Conservation (phyloP, 495 filamentous ascomycete genomes). For the Podospora tetraspora region DNA sequence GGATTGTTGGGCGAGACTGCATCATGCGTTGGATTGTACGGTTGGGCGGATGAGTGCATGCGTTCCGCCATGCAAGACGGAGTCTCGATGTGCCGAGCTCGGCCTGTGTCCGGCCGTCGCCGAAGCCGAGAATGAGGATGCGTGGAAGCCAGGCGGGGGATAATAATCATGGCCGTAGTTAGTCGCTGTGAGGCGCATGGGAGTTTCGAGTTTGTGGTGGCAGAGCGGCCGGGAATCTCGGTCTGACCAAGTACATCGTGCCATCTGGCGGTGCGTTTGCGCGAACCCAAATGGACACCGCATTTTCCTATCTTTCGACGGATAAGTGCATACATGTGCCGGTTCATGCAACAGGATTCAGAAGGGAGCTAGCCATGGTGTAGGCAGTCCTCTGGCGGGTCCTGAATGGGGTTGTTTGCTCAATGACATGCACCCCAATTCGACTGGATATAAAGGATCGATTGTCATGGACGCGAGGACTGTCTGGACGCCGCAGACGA, state of each 20-base stretch:
- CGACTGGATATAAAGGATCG: constrained; percentile 4
- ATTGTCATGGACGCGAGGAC: constrained; percentile 4
- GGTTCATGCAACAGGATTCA: constrained; percentile 23
- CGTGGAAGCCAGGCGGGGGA: constrained; percentile 18
- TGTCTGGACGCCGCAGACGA: background rate
- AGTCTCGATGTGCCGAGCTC: constrained; percentile 14
- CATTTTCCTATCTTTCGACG: constrained; percentile 25
- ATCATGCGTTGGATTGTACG: constrained; percentile 18
- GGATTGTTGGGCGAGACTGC: constrained; percentile 15
- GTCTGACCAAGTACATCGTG: constrained; percentile 42
- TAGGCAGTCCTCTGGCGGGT: constrained; percentile 6
- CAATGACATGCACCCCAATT: constrained; percentile 11
- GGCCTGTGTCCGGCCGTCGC: constrained; percentile 13
- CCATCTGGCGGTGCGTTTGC: constrained; percentile 44
- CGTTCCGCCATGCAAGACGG: constrained; percentile 16
- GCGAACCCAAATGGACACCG: constrained; percentile 27
- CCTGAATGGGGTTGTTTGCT: constrained; percentile 17
- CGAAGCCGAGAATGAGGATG: constrained; percentile 11
- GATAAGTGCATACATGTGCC: constrained; percentile 30
- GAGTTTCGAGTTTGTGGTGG: constrained; percentile 22
- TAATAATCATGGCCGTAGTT: constrained; percentile 17
- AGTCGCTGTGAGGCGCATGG: constrained; percentile 20
- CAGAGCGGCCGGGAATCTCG: constrained; percentile 21
- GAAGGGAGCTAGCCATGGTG: constrained; percentile 25
- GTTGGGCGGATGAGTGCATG: constrained; percentile 16